Conservation (phyloP, 192 early-diverging fungal species). For the Entrophospora sp. region DNA sequence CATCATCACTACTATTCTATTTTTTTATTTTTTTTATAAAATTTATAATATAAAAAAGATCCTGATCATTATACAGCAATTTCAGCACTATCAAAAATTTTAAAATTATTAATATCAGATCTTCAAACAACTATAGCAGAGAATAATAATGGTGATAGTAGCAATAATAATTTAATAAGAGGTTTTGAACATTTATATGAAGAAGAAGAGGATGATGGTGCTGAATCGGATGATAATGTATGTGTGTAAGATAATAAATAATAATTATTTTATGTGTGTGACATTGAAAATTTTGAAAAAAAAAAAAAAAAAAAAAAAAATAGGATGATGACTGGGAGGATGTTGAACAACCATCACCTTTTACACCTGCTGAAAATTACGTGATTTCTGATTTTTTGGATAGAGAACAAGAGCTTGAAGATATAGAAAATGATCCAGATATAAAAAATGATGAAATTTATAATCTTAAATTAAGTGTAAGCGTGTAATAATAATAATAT, state of each 20-base stretch:
- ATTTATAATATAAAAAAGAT: too few relatives aligned
- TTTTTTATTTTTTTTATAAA: too few relatives aligned
- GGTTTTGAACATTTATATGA: too few relatives aligned
- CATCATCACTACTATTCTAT: too few relatives aligned
- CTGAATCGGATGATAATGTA: conserved; percentile 51
- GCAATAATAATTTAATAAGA: too few relatives aligned
- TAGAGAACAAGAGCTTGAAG: conserved; percentile 43
- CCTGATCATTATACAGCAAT: conserved; percentile 74
- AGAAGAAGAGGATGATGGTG: conserved; percentile 40
- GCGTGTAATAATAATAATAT: too few relatives aligned
- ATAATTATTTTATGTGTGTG: conserved; percentile 22
- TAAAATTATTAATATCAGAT: conserved; percentile 80
- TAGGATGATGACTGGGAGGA: conserved; percentile 61
- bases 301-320: not conserved
- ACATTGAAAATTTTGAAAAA: conserved; percentile 14
- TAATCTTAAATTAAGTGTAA: conserved; percentile 57
- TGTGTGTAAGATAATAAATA: conserved; percentile 24
- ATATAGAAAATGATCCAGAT: conserved; percentile 57
- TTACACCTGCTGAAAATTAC: conserved; percentile 38
- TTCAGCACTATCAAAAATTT: conserved; percentile 74
- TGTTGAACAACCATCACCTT: conserved; percentile 40
- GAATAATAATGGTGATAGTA: too few relatives aligned
- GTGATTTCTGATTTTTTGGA: too few relatives aligned
- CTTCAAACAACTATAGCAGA: too few relatives aligned
- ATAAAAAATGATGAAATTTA: conserved; percentile 58